Percentiles rank a stretch among this genome's conserved stretches.
These are phyloP conservation scores for Cercospora zeae-maydis DNA, from an alignment of 2,329 filamentous ascomycete species.

Conservation along the genomic window DNA sequence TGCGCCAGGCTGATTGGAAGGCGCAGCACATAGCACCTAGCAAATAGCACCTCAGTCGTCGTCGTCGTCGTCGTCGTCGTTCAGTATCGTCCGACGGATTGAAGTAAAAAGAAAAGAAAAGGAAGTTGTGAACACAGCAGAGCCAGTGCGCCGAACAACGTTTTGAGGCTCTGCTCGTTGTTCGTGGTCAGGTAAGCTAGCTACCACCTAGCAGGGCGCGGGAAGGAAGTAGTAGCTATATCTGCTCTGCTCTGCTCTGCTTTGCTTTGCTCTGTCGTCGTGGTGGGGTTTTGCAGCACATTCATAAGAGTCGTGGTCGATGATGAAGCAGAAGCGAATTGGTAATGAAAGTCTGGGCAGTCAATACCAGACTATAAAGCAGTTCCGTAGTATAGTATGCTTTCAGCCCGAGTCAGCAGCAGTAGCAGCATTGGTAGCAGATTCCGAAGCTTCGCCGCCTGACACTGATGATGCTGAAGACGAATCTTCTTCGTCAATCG, in stretches of 20 bases:
- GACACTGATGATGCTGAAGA: background rate
- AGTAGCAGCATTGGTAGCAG: background rate
- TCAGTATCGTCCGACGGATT: conserved; percentile 17
- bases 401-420: background rate
- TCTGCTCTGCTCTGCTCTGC: background rate
- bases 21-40: conserved; percentile 1
- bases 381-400: background rate
- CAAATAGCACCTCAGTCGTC: background rate
- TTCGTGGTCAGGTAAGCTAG: no score
- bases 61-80: conserved; percentile 16
- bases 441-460: conserved; percentile 7
- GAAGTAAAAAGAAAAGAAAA: no score
- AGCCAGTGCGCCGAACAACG: no score
- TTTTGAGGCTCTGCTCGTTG: no score
- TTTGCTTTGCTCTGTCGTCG: background rate
- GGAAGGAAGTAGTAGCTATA: background rate
- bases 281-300: background rate
- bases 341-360: background rate
- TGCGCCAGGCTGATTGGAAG: conserved; percentile 10
- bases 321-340: background rate
- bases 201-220: no score
- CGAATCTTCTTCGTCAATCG: conserved; percentile 12
- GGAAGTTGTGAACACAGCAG: no score
- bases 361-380: background rate
- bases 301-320: conserved; percentile 8